Base-by-base conservation (phyloP, 257 asterid species). In the Fraxinus excelsior region DNA sequence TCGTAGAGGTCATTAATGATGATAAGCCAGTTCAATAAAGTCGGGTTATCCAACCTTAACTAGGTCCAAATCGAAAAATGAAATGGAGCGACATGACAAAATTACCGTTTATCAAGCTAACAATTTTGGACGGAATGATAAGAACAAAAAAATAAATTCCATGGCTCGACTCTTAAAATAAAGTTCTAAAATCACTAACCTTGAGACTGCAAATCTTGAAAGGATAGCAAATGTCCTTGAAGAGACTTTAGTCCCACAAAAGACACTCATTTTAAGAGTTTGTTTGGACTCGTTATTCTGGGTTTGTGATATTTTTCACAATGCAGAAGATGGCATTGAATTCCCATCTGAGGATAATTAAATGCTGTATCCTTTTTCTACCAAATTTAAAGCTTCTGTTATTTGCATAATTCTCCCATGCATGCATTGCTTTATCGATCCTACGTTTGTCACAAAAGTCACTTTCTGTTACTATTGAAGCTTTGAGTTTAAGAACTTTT, bases 281-380 rank as follows among this genome's bases (percentile, higher is more conserved):
- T 26, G 76, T 72, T 85, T 76, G 29, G 80, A 74, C 80, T 74
- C 84, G 74, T 85, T 81, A 78, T 64, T 72, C 68, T 71, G 82
- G 68, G 73, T 73, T 72, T 82, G 82, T 80, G 88, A 82, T 76
- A 68, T 42, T 23, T 75, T 49, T 29, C 83, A 72, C 56, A 34
- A 60, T 75, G 69, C 67, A 40, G 82, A 69, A 40, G 71, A 70
- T 51, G 66, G 81, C 77, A 76, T 76, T 81, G 28, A 84, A 81
- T 79, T 60, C 16, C 67, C 65, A 56, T 56, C 76, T 66, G 85
- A 72, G 72, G 71, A 74, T 28, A 78, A 77, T 51, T 78, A 40
- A 80, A 80, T 77, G 78, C 76, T 29, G 70, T 32, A 58, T 28
- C 46, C 42, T 34, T 49, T 37, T 37, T 12, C 75, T 74, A 84